Percentiles rank a stretch among this genome's conserved stretches.
phyloP scores from a whole-genome alignment of 306 rosid genomes.

The Trifolium subterraneum region DNA sequence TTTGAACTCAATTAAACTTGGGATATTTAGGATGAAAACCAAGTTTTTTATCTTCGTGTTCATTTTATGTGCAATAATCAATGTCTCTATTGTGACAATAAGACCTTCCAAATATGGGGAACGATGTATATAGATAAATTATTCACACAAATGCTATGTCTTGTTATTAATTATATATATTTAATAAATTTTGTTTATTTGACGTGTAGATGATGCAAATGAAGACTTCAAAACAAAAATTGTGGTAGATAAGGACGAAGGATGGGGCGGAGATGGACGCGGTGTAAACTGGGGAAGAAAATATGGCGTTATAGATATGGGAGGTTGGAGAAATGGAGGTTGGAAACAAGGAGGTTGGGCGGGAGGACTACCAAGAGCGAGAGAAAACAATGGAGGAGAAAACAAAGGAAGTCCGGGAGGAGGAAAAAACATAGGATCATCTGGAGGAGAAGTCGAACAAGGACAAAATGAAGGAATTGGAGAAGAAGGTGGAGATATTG shows the following conservation, averaged over 20 bases:
- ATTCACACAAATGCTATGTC: neutral
- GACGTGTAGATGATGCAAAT: neutral
- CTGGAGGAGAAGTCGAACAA: no score
- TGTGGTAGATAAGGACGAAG: neutral
- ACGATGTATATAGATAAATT: neutral
- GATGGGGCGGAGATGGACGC: neutral
- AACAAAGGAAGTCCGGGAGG: neutral
- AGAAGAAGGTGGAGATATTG: neutral
- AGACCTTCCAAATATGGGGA: neutral
- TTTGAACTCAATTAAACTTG: neutral
- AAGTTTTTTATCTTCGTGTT: neutral
- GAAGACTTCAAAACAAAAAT: neutral
- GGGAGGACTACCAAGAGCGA: neutral
- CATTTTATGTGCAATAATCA: neutral
- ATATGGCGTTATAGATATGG: neutral
- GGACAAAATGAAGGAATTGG: no score
- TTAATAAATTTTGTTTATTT: neutral
- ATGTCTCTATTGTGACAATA: neutral
- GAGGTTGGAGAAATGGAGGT: neutral
- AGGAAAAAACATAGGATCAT: neutral
- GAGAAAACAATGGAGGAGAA: neutral
- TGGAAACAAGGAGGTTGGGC: neutral
- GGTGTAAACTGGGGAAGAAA: neutral
- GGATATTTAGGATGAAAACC: neutral
- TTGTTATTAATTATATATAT: neutral